Base-by-base conservation (phyloP, 768 basidiomycete species). In the Leccinellum rugosiceps region DNA sequence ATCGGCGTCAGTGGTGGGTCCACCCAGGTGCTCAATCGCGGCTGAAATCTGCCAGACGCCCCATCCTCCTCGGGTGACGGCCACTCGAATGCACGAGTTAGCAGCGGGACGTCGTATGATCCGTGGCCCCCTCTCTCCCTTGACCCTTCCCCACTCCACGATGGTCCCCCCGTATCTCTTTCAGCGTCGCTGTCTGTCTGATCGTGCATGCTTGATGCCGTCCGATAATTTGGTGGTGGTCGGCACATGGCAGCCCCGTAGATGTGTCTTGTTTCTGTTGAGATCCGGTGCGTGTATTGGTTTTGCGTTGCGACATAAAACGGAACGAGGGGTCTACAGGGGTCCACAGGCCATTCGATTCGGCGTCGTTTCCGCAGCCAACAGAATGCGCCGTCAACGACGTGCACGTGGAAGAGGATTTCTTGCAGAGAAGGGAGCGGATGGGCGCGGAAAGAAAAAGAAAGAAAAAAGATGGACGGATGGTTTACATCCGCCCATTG, bases 151-250 rank as follows among this genome's bases (percentile, higher is more conserved):
- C 60, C 69, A 28, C 38, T 69, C 58, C 65, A 61, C 58, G 76
- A 68, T n/a, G 80, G 78, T 28, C 74, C 76, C 1, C 76, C 77
- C 15, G 76, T 71, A 7, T 80, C 79, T 35, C 78, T 74, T 59
- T 81, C 82, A 9, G 70, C 72, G 57, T 81, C 79, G 61, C 74
- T 61, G 23, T 66, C 67, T 23, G 55, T 32, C 77, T 75, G 79
- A 56, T 61, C 65, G 35, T 52, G 61, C 59, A 60, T 48, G 14
- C 44, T 28, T 46, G 59, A 49, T 53, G 44, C 26, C 65, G 67
- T 25, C 48, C 48, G 57, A 48, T 57, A 35, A 25, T 53, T 60
- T 19, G 62, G 63, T 53, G 64, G 62, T 50, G 69, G 61, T 59
- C 68, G 57, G 57, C 63, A 60, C 66, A 68, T 59, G 72, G 59